Evolutionary conservation across 164 flowering plant genomes (phyloP).

Genomic region (Stephania japonica): DNA sequence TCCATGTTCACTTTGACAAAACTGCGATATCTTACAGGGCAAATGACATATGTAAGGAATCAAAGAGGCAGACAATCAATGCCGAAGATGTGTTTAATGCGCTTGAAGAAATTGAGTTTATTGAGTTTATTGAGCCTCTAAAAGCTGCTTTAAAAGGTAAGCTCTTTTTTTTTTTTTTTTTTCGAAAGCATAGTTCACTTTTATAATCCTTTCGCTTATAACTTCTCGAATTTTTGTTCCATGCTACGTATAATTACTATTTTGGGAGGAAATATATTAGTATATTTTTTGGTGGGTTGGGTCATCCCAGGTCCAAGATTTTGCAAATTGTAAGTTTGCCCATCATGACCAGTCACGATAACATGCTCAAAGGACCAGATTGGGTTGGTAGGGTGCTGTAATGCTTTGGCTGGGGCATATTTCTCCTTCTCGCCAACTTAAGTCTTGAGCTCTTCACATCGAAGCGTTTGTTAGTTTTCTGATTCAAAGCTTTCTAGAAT

Average conservation of each 20-base stretch:
- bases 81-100: constrained; percentile 92
- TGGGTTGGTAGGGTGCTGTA: too few species aligned
- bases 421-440: too few species aligned
- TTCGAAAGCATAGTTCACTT: neutral
- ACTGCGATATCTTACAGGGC: constrained; percentile 46
- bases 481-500: too few species aligned
- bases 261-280: too few species aligned
- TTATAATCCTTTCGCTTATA: neutral
- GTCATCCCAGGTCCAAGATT: too few species aligned
- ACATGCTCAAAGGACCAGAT: too few species aligned
- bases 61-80: constrained; percentile 78
- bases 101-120: constrained; percentile 82
- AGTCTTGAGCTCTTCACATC: too few species aligned
- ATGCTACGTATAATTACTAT: neutral
- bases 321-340: too few species aligned
- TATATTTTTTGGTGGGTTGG: too few species aligned
- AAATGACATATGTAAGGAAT: constrained; percentile 83
- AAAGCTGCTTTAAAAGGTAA: constrained; percentile 69
- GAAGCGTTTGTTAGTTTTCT: too few species aligned
- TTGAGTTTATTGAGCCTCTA: constrained; percentile 69
- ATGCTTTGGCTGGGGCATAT: too few species aligned
- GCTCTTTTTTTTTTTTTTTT: constrained; percentile 9
- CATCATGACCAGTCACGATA: too few species aligned
- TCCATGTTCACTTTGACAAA: neutral
- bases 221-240: neutral